phyloP scores from a whole-genome alignment of 768 basidiomycete genomes.

The Suillus tomentosus region DNA sequence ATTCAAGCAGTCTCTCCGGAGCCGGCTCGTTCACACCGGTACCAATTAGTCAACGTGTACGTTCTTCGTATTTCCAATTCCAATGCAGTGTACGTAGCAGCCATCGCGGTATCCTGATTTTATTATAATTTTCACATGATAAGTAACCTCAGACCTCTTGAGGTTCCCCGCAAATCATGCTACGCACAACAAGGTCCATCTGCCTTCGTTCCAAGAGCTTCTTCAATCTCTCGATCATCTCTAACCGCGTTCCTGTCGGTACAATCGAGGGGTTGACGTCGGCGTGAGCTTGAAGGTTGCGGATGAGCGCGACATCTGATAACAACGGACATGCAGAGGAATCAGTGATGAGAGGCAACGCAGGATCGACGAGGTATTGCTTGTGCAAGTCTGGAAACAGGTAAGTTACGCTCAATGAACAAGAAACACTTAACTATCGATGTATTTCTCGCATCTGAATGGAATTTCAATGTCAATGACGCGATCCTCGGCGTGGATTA shows the following conservation, averaged over 20 bases:
- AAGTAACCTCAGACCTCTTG: neutral
- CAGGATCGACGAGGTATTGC: slow-evolving; percentile 49
- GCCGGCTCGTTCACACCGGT: neutral
- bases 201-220: slow-evolving; percentile 47
- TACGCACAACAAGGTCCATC: slow-evolving; percentile 53
- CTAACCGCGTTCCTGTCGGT: slow-evolving; percentile 45
- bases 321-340: slow-evolving; percentile 43
- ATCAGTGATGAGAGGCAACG: slow-evolving; percentile 51
- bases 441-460: slow-evolving; percentile 49
- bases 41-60: neutral
- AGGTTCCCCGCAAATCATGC: slow-evolving; percentile 38
- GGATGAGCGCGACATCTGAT: slow-evolving; percentile 48
- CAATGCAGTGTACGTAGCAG: neutral
- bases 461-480: slow-evolving; percentile 58
- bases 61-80: neutral
- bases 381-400: slow-evolving; percentile 42
- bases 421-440: slow-evolving; percentile 47
- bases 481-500: slow-evolving; percentile 39
- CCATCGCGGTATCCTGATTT: neutral
- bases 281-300: slow-evolving; percentile 61
- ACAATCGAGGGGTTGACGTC: slow-evolving; percentile 46
- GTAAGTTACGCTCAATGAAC: neutral
- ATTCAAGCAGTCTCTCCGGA: too few relatives aligned
- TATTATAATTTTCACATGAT: neutral
- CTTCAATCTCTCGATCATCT: slow-evolving; percentile 51